Base-by-base conservation (phyloP, 75 land plant species). In the Cunninghamia lanceolata region DNA sequence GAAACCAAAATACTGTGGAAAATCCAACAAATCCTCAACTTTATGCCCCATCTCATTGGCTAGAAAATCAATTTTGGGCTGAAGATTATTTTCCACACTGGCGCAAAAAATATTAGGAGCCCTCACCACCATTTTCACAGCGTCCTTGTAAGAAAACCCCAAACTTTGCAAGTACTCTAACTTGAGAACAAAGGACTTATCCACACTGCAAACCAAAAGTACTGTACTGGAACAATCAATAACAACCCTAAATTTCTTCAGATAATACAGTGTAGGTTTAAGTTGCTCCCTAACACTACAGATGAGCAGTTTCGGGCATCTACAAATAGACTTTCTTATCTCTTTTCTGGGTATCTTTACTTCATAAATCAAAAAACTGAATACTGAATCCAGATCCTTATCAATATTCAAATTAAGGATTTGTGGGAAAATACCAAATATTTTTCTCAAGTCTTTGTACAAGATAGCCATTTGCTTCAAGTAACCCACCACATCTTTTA, bases 1-100 rank as follows among this genome's bases (percentile, higher is more conserved):
- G 83, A 93, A 97, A 2, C 93, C 92, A 88, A 96, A 97, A 83
- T 91, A 97, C 91, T 96, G 96, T 40, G 99, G 99, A 81, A 97
- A 97, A 25, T 87, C 93, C 89, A 86, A 92, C 85, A 97, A 78
- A 84, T 97, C 99, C 52, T 89, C 88, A 83, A 94, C 39, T 1
- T 82, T 85, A 59, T 93, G 85, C 40, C 87, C 87, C 96, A 97
- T 97, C 42, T 89, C 96, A 46, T 86, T 47, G 9, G 53, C 80
- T 68, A 93, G 87, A 85, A 93, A 97, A 43, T 88, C 90, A 50
- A 87, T 93, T 86, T 97, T 97, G 13, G 94, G 94, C 93, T 91
- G 93, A 63, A 92, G 90, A 79, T 96, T 96, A 25, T 88, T 93
- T 40, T 92, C 95, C 9, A 94, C 82, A 84, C 94, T 95, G 89